Evolutionary conservation across 148 eudicot genomes (phyloP).

Genomic region (Vaccinium myrtillus): DNA sequence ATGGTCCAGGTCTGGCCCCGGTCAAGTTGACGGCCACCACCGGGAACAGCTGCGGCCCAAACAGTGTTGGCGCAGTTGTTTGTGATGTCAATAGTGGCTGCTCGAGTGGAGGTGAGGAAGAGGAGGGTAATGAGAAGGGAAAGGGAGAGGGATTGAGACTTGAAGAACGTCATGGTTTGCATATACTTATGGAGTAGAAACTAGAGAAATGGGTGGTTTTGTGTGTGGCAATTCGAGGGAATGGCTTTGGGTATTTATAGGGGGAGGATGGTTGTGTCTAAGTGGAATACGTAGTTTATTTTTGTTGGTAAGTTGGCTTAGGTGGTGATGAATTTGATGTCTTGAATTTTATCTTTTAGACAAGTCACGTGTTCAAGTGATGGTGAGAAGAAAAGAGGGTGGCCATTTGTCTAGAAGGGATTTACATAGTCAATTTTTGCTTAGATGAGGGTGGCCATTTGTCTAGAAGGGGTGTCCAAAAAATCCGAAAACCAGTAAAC

Average conservation of each 20-base stretch:
- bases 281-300: no score
- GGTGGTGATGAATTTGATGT: no score
- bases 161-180: not conserved
- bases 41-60: not conserved
- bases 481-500: no score
- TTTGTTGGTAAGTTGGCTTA: no score
- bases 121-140: slow-evolving; percentile 18
- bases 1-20: not conserved
- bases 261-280: no score
- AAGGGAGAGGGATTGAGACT: not conserved
- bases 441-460: not conserved
- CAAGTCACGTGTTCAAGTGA: no score
- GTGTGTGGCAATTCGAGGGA: not conserved
- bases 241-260: no score
- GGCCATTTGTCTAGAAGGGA: not conserved
- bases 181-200: not conserved
- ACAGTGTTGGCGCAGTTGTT: not conserved
- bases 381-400: not conserved
- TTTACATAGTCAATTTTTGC: not conserved
- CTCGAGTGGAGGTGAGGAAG: slow-evolving; percentile 1
- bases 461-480: no score
- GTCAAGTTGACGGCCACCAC: not conserved
- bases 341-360: no score
- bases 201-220: not conserved
- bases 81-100: slow-evolving; percentile 4